A percentile compares a stretch with the other conserved stretches of the same genome.
These are phyloP conservation scores for Aspergillus tanneri DNA, from an alignment of 2,329 filamentous ascomycete genomes.

Conservation along the genomic window DNA sequence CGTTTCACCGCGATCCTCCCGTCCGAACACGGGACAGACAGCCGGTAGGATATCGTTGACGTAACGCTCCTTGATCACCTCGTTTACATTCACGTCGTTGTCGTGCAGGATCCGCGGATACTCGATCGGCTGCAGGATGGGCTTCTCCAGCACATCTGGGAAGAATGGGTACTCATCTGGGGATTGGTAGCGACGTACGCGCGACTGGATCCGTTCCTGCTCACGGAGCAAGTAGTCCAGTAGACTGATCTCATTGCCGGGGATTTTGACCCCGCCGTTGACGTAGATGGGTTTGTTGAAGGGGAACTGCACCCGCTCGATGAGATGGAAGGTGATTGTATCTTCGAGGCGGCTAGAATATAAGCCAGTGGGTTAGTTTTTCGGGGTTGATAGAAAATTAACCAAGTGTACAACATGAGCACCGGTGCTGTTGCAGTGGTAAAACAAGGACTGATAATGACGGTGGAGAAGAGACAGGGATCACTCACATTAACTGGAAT, in stretches of 20 bases:
- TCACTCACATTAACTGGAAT: conserved; percentile 83
- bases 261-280: conserved; percentile 76
- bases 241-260: conserved; percentile 71
- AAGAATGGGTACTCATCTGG: conserved; percentile 99
- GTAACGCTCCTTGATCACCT: conserved; percentile 82
- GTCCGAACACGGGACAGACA: conserved; percentile 73
- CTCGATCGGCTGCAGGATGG: conserved; percentile 81
- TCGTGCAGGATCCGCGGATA: conserved; percentile 86
- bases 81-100: conserved; percentile 89
- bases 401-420: too few relatives aligned
- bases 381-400: too few relatives aligned
- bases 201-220: conserved; percentile 86
- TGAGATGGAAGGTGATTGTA: conserved; percentile 94
- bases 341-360: conserved; percentile 86
- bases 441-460: not conserved
- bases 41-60: conserved; percentile 77
- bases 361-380: too few relatives aligned
- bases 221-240: conserved; percentile 92
- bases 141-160: conserved; percentile 71
- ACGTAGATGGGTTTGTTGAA: conserved; percentile 85
- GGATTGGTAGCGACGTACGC: conserved; percentile 90
- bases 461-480: conserved; percentile 1
- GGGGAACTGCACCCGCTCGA: conserved; percentile 96
- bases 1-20: conserved; percentile 75
- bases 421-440: not conserved